A percentile compares a stretch with the other conserved stretches of the same genome.
phyloP scores from a whole-genome alignment of 176 grass and related monocot genomes.

The Melocanna baccifera region DNA sequence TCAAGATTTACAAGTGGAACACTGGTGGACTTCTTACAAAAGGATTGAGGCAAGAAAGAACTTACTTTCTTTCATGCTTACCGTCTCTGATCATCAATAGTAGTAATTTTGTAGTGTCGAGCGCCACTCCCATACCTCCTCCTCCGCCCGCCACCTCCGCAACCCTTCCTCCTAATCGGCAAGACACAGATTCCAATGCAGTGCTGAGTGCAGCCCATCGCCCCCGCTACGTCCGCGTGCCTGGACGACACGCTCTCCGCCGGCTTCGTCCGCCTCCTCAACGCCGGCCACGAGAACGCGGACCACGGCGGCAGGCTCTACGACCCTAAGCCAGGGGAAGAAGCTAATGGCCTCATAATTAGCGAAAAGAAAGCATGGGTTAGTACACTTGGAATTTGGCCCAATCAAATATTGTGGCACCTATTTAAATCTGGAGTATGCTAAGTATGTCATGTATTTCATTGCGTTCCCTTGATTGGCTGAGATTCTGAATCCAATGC shows the following conservation, averaged over 20 bases:
- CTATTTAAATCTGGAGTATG: background rate
- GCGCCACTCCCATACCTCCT: too few species aligned
- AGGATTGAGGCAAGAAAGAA: too few species aligned
- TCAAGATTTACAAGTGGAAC: too few species aligned
- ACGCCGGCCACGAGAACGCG: background rate
- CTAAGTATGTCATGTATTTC: background rate
- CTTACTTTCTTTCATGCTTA: too few species aligned
- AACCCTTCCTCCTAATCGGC: background rate
- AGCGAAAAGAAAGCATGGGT: conserved; percentile 96
- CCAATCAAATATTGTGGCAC: background rate
- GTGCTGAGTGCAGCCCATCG: background rate
- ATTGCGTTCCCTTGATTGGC: background rate
- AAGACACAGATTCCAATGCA: background rate
- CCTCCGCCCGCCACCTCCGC: conserved; percentile 26
- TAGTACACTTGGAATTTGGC: conserved; percentile 27
- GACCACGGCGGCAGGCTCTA: too few species aligned
- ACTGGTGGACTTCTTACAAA: too few species aligned
- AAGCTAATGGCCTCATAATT: conserved; percentile 81
- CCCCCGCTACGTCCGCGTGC: conserved; percentile 13
- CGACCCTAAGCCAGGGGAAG: conserved; percentile 70
- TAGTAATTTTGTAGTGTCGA: background rate
- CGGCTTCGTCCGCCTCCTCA: conserved; percentile 30
- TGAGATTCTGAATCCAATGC: background rate
- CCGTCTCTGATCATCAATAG: background rate
- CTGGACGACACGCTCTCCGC: conserved; percentile 33